Evolutionary conservation across 108 stramenopile genomes (phyloP).

Genomic region (Fragilaria radians): DNA sequence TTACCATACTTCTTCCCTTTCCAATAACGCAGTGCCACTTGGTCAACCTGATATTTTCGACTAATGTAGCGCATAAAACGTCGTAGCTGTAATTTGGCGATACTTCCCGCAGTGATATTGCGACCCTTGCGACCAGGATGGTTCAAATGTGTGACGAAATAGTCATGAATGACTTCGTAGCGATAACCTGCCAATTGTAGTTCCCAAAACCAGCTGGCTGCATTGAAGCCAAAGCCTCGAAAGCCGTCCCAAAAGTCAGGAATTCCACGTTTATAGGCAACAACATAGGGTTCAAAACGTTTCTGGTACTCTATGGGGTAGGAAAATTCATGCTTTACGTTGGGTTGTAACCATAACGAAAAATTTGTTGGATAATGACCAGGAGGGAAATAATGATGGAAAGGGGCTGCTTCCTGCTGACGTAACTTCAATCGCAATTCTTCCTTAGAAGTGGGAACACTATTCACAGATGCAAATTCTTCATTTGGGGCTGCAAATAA

Average conservation of each 20-base stretch:
- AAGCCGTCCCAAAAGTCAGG: slow-evolving; percentile 4
- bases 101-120: neutral
- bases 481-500: slow-evolving; percentile 1
- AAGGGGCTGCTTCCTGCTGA: neutral
- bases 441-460: neutral
- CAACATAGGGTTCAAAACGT: slow-evolving; percentile 11
- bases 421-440: neutral
- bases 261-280: slow-evolving; percentile 9
- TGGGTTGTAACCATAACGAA: neutral
- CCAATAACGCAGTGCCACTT: neutral
- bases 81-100: neutral
- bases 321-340: slow-evolving; percentile 1
- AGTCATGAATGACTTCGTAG: neutral
- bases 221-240: slow-evolving; percentile 6
- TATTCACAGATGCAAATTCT: neutral
- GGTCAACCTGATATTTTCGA: neutral
- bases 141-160: slow-evolving; percentile 4
- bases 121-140: slow-evolving; percentile 5
- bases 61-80: slow-evolving; percentile 3
- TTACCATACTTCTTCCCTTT: neutral
- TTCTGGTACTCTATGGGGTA: slow-evolving; percentile 4
- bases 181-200: slow-evolving; percentile 2
- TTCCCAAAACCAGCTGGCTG: slow-evolving; percentile 1
- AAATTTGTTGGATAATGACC: slow-evolving; percentile 8
- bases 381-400: slow-evolving; percentile 1